A percentile compares a stretch with the other conserved stretches of the same genome.
Evolutionary conservation across 2,329 filamentous ascomycete genomes (phyloP).

Genomic region (Plectosphaerella sp.): DNA sequence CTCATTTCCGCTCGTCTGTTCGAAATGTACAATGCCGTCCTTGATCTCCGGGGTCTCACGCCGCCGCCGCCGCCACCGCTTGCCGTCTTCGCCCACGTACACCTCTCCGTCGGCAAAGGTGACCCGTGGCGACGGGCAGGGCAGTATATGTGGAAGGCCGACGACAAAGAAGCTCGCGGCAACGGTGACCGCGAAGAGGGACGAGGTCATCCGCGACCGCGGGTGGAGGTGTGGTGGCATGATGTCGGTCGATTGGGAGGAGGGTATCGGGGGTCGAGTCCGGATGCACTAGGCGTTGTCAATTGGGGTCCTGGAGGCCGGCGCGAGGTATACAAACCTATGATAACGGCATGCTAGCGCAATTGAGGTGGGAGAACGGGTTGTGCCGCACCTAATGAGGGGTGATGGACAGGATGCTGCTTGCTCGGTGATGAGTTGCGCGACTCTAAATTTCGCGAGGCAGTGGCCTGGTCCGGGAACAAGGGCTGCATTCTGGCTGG

Average conservation of each 20-base stretch:
- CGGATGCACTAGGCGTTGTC: conserved; percentile 1
- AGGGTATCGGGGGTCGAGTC: not conserved
- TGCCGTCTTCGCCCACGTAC: conserved; percentile 39
- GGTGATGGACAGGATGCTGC: not conserved
- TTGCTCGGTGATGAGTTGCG: not conserved
- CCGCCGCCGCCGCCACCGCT: conserved; percentile 36
- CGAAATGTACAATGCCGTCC: conserved; percentile 46
- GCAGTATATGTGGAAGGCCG: conserved; percentile 81
- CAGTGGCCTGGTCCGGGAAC: not conserved
- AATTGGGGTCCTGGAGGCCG: not conserved
- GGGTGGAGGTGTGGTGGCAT: conserved; percentile 93
- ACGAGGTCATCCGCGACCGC: conserved; percentile 86
- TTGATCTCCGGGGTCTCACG: conserved; percentile 31
- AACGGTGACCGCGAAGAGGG: conserved; percentile 91
- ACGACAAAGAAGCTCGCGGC: conserved; percentile 89
- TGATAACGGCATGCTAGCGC: conserved; percentile 11
- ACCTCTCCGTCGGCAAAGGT: conserved; percentile 68
- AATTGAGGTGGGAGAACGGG: not conserved
- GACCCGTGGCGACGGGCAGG: conserved; percentile 78
- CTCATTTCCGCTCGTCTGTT: conserved; percentile 28
- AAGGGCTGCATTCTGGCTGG: not conserved
- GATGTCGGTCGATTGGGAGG: conserved; percentile 15
- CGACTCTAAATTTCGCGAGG: not conserved
- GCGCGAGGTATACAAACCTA: conserved; percentile 5
- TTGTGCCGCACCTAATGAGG: not conserved